Evolutionary conservation across 225 moss, liverwort and hornwort species (phyloP).

Genomic region (Rhytidiadelphus loreus): DNA sequence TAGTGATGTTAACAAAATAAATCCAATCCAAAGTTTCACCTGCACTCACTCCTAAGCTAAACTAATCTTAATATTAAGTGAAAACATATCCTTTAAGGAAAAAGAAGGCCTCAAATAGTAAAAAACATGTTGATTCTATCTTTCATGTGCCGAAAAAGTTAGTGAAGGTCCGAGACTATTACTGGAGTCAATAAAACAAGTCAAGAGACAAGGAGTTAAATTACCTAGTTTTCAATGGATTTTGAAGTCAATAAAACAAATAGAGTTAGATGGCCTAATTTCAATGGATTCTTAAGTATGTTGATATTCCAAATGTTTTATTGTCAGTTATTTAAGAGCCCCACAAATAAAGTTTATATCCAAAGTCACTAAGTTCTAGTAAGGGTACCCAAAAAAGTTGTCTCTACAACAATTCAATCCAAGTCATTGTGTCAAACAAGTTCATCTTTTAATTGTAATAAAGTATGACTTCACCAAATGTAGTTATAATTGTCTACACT

Average conservation of each 20-base stretch:
- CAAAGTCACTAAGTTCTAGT: too few species aligned
- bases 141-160: rapidly evolving
- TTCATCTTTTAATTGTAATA: too few species aligned
- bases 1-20: background rate
- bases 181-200: background rate
- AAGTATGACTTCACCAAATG: too few species aligned
- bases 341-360: background rate
- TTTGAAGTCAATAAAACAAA: background rate
- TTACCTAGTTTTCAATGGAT: background rate
- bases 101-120: background rate
- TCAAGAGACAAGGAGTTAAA: background rate
- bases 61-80: background rate
- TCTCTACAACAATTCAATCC: too few species aligned
- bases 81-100: background rate
- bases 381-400: too few species aligned
- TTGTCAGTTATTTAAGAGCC: background rate
- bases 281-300: background rate
- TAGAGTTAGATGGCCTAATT: background rate
- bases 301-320: background rate
- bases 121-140: background rate
- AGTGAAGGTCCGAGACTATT: background rate
- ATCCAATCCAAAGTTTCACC: background rate
- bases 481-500: too few species aligned
- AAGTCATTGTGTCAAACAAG: too few species aligned
- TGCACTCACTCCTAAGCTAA: background rate